Base-by-base conservation (phyloP, 495 filamentous ascomycete genomes). In the Aspergillus baeticus region DNA sequence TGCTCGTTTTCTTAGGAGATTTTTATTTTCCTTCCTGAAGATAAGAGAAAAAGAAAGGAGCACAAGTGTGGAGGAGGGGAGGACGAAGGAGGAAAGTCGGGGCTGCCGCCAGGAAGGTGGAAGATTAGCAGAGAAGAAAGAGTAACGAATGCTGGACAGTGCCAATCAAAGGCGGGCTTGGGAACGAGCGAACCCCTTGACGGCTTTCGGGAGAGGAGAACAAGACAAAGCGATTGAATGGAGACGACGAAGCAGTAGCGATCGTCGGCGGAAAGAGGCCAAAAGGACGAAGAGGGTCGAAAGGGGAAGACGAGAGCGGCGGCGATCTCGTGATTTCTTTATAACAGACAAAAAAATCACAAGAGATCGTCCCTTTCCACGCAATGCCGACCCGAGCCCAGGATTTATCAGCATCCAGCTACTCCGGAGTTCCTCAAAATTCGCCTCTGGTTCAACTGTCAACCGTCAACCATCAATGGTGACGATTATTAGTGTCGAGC, bases 171-270 rank as follows among this genome's bases (percentile, higher is more conserved):
- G 31, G 15, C 11, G 21, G 42, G 21, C 22, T 8, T 17, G 18
- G 14, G 38, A 20, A 41, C 17, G 42, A 15, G 34, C 26, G 23
- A 23, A 36, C 55, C 55, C 55, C 55, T 57, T 57, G 57, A 38
- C 23, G 46, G 38, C 38, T 21, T n/a, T n/a, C n/a, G n/a, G n/a
- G n/a, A n/a, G n/a, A n/a, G 26, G 34, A 53, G 43, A 34, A 37
- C 35, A 37, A 37, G 35, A 41, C 37, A n/a, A 41, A 18, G 37
- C 18, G 37, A n/a, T 41, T 41, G 37, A 41, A 21, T 20, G 23
- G 14, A 20, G 37, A 51, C 20, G 36, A 22, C 17, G 50, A 59
- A 51, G 53, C 41, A 56, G 53, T 33, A 51, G 42, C 57, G 59
- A 60, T 48, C 22, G 54, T 57, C 45, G 41, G 42, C 38, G 46